Conservation (phyloP, 257 asterid species). For the Penstemon eatonii region DNA sequence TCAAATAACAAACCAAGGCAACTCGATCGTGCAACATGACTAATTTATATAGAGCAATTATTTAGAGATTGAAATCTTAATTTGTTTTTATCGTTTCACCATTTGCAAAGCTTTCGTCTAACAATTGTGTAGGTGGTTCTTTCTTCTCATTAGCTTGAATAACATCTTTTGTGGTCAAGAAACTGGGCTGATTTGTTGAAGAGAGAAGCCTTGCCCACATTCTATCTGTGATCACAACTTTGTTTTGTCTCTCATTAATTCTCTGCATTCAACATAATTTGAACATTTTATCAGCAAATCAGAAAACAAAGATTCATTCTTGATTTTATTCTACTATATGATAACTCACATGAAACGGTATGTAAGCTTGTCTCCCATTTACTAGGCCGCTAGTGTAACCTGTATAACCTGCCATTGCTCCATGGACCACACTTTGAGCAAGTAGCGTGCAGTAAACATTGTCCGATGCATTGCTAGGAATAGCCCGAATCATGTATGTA, state of each 20-base stretch:
- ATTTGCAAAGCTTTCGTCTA: constrained; percentile 28
- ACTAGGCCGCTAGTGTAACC: constrained; percentile 81
- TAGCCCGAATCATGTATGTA: constrained; percentile 88
- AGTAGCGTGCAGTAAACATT: constrained; percentile 91
- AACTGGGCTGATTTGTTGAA: constrained; percentile 94
- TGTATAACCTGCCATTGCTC: constrained; percentile 98
- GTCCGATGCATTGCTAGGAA: constrained; percentile 88
- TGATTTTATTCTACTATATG: neutral
- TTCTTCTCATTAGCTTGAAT: constrained; percentile 34
- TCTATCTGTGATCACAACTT: constrained; percentile 90
- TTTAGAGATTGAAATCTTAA: constrained; percentile 11
- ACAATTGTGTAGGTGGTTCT: constrained; percentile 32
- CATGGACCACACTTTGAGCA: constrained; percentile 92
- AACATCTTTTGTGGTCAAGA: constrained; percentile 42
- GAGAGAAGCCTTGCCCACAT: constrained; percentile 97
- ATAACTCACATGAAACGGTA: constrained; percentile 75
- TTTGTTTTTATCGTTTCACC: neutral
- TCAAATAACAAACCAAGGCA: neutral
- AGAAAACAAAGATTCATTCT: neutral
- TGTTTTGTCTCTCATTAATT: constrained; percentile 64
- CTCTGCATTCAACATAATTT: constrained; percentile 45
- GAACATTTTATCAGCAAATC: neutral
- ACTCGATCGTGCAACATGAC: neutral
- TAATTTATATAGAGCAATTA: neutral
- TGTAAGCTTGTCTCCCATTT: constrained; percentile 68